Base-by-base conservation (phyloP, 2,329 filamentous ascomycete genomes). In the Diaporthe sp. region DNA sequence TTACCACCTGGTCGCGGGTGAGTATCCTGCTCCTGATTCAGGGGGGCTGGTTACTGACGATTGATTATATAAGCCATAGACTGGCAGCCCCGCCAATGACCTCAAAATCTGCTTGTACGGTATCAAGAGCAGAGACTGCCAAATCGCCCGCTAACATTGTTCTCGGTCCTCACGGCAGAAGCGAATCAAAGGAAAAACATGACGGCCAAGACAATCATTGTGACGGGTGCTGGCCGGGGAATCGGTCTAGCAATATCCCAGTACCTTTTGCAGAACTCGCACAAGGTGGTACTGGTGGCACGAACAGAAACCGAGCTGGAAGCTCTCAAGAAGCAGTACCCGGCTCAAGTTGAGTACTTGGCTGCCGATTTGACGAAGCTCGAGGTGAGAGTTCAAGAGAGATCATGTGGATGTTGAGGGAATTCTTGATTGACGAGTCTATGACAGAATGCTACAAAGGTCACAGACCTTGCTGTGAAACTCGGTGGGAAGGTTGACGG, bases 401-500 rank as follows among this genome's bases (percentile, higher is more conserved):
- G 9, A 25, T 7, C 28, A 19, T 6, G 5, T 39, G 59, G 34
- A 10, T 49, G 6, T 69, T 22, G 51, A 2, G 22, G 37, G 22
- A 51, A 10, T 42, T 58, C 15, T 59, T 42, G n/a, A 44, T 42
- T 67, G 67, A 42, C 65, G 62, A 19, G 51, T 10, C 31, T 72
- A 55, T 57, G 10, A 31, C 76, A 90, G 89, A 83, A 93, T 39
- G 89, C 91, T 5, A 83, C 88, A 1, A 90, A 90, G 81, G 89
- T 94, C 6, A 90, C 95, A 6, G 87, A 92, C 4, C 84, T 92
- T 1, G 93, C 95, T 0, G 81, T 94, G 15, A 85, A 89, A 39
- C 86, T 89, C 0, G 98, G 95, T 82, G 93, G 92, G 13, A 88
- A 87, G 67, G 85, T 99, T 6, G 95, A 99, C 81, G 94, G 92